phyloP scores from a whole-genome alignment of 805 yeast species.

The Pichia paraexigua region DNA sequence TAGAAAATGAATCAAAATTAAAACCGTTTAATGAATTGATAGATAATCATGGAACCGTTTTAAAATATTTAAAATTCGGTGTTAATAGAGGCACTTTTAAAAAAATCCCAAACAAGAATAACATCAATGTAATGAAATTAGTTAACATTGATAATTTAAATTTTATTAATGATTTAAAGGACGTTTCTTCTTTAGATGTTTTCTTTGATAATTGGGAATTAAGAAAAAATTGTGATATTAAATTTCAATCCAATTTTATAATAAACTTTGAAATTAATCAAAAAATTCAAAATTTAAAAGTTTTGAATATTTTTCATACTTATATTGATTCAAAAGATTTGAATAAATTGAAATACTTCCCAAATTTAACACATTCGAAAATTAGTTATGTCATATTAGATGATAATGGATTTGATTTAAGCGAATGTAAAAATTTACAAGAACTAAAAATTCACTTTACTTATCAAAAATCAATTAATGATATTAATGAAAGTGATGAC shows the following conservation, averaged over 20 bases:
- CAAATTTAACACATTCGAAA: constrained; percentile 24
- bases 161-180: constrained; percentile 19
- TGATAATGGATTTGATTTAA: constrained; percentile 23
- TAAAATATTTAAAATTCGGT: constrained; percentile 25
- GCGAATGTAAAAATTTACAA: constrained; percentile 21
- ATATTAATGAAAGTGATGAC: constrained; percentile 3
- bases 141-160: constrained; percentile 25
- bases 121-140: constrained; percentile 21
- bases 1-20: constrained; percentile 24
- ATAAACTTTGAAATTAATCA: constrained; percentile 17
- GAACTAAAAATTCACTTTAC: constrained; percentile 27
- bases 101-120: constrained; percentile 19
- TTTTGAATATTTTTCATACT: constrained; percentile 25
- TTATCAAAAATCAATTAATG: constrained; percentile 16
- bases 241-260: constrained; percentile 19
- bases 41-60: constrained; percentile 16
- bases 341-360: constrained; percentile 20
- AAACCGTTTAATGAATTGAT: constrained; percentile 25
- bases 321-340: constrained; percentile 23
- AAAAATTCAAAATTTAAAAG: constrained; percentile 15
- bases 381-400: constrained; percentile 24
- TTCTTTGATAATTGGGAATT: constrained; percentile 28
- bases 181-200: constrained; percentile 22
- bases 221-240: constrained; percentile 21
- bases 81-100: constrained; percentile 25